phyloP scores from a whole-genome alignment of 139 green algal genomes.

The Haematococcus lacustris region DNA sequence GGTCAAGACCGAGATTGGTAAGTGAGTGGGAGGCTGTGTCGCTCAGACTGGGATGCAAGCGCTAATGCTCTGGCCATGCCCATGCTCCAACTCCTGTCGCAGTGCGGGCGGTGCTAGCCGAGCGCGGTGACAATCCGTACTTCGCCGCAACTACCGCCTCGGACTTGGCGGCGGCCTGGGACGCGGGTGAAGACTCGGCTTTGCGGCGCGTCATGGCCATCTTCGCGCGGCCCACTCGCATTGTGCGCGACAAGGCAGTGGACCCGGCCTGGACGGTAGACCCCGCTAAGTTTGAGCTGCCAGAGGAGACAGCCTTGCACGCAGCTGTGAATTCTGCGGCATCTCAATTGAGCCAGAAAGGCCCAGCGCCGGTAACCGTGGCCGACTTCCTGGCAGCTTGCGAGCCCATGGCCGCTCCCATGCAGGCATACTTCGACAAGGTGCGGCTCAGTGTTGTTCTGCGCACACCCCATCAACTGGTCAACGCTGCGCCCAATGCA shows the following conservation, averaged over 20 bases:
- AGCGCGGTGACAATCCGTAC: slow-evolving; percentile 69
- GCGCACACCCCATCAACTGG: too few species aligned
- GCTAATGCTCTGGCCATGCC: too few species aligned
- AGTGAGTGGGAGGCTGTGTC: slow-evolving; percentile 3
- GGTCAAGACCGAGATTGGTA: slow-evolving; percentile 26
- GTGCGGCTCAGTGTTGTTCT: slow-evolving; percentile 61
- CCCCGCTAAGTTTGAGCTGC: slow-evolving; percentile 56
- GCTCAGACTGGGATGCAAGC: too few species aligned
- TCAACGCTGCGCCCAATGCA: too few species aligned
- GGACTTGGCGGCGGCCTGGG: slow-evolving; percentile 58
- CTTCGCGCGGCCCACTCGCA: slow-evolving; percentile 73
- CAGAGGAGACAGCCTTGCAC: slow-evolving; percentile 68
- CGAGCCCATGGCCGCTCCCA: slow-evolving; percentile 37
- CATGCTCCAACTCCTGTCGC: not conserved
- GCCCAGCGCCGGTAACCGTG: slow-evolving; percentile 28
- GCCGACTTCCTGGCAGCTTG: slow-evolving; percentile 55
- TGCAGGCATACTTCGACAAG: slow-evolving; percentile 91
- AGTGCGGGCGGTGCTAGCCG: slow-evolving; percentile 79
- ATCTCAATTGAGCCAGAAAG: slow-evolving; percentile 26
- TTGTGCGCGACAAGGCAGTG: slow-evolving; percentile 76
- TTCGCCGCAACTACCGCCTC: slow-evolving; percentile 55
- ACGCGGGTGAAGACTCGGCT: slow-evolving; percentile 7
- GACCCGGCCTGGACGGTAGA: slow-evolving; percentile 41
- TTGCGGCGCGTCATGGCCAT: slow-evolving; percentile 69
- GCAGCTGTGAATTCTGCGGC: slow-evolving; percentile 44